Conservation (phyloP, 2,329 filamentous ascomycete species). For the Phialophora chinensis region DNA sequence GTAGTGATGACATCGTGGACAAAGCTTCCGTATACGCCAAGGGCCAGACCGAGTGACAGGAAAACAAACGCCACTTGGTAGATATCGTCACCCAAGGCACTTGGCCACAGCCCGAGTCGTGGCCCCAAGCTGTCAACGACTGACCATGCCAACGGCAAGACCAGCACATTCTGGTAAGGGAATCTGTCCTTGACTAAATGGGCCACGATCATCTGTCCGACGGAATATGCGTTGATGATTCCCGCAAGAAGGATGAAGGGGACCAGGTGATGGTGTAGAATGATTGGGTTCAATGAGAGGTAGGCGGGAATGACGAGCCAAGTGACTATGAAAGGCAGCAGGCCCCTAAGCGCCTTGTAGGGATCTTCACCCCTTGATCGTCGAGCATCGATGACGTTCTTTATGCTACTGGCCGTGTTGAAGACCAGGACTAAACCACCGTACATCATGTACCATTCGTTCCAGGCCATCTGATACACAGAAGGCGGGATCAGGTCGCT, state of each 20-base stretch:
- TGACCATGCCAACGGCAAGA: constrained; percentile 76
- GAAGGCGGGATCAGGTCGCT: constrained; percentile 68
- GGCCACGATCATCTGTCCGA: constrained; percentile 93
- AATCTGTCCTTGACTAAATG: constrained; percentile 88
- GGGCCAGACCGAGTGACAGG: constrained; percentile 78
- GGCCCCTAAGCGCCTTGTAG: constrained; percentile 72
- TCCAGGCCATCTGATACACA: constrained; percentile 82
- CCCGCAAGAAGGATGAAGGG: constrained; percentile 90
- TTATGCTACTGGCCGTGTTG: constrained; percentile 75
- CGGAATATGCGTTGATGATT: constrained; percentile 90
- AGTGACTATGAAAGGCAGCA: constrained; percentile 77
- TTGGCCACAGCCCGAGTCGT: constrained; percentile 72
- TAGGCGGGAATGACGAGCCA: constrained; percentile 81
- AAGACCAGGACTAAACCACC: constrained; percentile 79
- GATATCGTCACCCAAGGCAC: constrained; percentile 73
- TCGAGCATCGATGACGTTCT: constrained; percentile 83
- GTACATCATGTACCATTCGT: constrained; percentile 90
- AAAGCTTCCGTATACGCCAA: constrained; percentile 97
- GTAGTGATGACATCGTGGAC: constrained; percentile 94
- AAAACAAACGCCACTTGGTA: constrained; percentile 94
- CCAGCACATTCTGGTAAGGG: constrained; percentile 87
- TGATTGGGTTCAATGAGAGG: constrained; percentile 81
- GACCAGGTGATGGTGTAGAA: constrained; percentile 81
- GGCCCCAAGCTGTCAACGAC: constrained; percentile 83
- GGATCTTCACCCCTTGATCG: constrained; percentile 72